Evolutionary conservation across 2,329 filamentous ascomycete species (phyloP), one percentile per base, ranked within the genome.

Genomic region (Samsoniella hepiali): DNA sequence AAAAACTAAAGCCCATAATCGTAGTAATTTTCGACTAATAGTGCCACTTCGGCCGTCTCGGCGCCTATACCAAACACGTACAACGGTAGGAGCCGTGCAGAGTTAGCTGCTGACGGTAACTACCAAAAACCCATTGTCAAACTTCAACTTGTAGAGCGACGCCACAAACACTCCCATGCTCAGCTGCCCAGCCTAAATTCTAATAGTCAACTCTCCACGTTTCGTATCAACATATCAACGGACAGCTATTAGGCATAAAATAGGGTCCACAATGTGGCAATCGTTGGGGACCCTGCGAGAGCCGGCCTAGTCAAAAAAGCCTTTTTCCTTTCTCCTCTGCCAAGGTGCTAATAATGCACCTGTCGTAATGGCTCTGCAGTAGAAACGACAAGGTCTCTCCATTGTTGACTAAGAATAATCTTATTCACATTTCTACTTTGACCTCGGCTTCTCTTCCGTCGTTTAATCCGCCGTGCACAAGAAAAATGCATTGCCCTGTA

Each of bases 281-380:
- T 42, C 32, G 27, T 57, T 15, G n/a, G 1, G 40, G 50, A 17
- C 42, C 55, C 31, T 58, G 55, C 55, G 40, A 58, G 42, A 58
- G 55, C 55, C 55, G 55, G 27, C 27, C 38, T 27, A 49, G 45
- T 49, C n/a, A 31, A 17, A 56, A 32, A 10, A 34, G 31, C 42
- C 40, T 6, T 47, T 15, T 45, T n/a, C 17, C 34, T n/a, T 36
- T 8, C 31, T 36, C 40, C 11, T 13, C 7, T 29, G 55, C 55
- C 55, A 58, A 58, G 55, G n/a, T 58, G 42, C 55, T 58, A 58
- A 57, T 45, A 32, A 45, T 57, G 55, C 55, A 58, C 42, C 31
- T 27, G 29, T 27, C 55, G 55, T 58, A 58, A 58, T 58, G 27
- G 54, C 9, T 9, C 55, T 47, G 44, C 31, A 34, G 10, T 32